Evolutionary conservation across 2,329 filamentous ascomycete species (phyloP), one percentile per base, ranked within the genome.

Genomic region (Aspergillus sp.): DNA sequence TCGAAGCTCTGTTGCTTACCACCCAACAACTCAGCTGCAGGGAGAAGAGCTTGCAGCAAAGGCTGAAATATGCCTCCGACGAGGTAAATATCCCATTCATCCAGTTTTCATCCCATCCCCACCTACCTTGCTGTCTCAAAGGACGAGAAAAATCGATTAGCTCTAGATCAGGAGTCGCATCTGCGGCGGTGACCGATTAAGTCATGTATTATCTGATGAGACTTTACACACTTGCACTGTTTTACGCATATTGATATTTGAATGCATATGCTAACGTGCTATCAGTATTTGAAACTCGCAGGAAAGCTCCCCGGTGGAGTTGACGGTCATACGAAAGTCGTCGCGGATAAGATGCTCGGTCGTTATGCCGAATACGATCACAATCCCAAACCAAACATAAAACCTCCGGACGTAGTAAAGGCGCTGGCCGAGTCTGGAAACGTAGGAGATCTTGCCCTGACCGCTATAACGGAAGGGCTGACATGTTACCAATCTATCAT

Each of bases 121-220:
- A 8, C 23, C 49, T 36, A 54, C 47, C 54, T 57, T 53, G 47
- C 52, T 64, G 68, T 73, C 71, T 76, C 73, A 70, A 64, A 78
- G 82, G 80, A 83, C 75, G 82, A 83, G 75, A 79, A 76, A 78
- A 71, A 70, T 70, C 73, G 71, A 78, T 89, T 91, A 91, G 89
- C 89, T 92, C 89, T 91, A 91, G 89, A 91, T 90, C 89, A 88
- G 83, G 84, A 91, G 87, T 83, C 85, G 80, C 83, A 73, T 70
- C 65, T 76, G 81, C 80, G 82, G 80, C 81, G 72, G 77, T 85
- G 88, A 90, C 83, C 81, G 87, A 90, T 77, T 77, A 85, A 69
- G 77, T 75, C 78, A 82, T 82, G 76, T 82, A 81, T 83, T 80
- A 80, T 76, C 80, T 81, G 81, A 82, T 70, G 74, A 76, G 79